phyloP scores from a whole-genome alignment of 2,329 filamentous ascomycete species.

The Aspergillus sclerotialis region DNA sequence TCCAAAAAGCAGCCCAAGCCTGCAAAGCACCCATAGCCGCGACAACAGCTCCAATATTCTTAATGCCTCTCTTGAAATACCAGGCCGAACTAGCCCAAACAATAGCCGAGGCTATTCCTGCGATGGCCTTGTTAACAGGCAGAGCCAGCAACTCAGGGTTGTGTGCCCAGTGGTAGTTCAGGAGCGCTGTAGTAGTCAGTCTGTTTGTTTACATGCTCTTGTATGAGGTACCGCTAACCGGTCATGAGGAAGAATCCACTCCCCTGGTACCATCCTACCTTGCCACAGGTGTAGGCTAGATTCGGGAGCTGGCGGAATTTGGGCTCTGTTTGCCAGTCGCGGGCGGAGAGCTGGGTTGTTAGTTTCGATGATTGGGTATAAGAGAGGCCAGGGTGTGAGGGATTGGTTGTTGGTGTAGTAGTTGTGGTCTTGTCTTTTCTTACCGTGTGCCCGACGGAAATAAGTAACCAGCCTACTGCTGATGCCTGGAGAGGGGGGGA shows the following conservation, averaged over 20 bases:
- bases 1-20: constrained; percentile 11
- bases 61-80: constrained; percentile 16
- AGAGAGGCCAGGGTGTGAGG: not conserved
- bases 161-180: constrained; percentile 13
- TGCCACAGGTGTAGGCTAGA: constrained; percentile 16
- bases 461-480: constrained; percentile 8
- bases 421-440: too few species aligned
- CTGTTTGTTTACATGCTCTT: not conserved
- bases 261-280: constrained; percentile 20
- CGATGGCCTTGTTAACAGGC: constrained; percentile 12
- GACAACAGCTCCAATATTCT: constrained; percentile 9
- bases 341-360: constrained; percentile 7
- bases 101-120: constrained; percentile 12
- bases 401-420: too few species aligned
- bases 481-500: not conserved
- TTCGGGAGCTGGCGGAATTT: constrained; percentile 14
- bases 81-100: constrained; percentile 17
- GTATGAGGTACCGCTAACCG: constrained; percentile 5
- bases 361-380: not conserved
- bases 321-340: constrained; percentile 12
- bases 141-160: constrained; percentile 7
- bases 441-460: constrained; percentile 14
- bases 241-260: constrained; percentile 17
- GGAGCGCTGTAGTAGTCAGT: constrained; percentile 5
- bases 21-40: constrained; percentile 14